Evolutionary conservation across 805 yeast species (phyloP), one percentile per base, ranked within the genome.

Genomic region (Myxozyma melibiosi): DNA sequence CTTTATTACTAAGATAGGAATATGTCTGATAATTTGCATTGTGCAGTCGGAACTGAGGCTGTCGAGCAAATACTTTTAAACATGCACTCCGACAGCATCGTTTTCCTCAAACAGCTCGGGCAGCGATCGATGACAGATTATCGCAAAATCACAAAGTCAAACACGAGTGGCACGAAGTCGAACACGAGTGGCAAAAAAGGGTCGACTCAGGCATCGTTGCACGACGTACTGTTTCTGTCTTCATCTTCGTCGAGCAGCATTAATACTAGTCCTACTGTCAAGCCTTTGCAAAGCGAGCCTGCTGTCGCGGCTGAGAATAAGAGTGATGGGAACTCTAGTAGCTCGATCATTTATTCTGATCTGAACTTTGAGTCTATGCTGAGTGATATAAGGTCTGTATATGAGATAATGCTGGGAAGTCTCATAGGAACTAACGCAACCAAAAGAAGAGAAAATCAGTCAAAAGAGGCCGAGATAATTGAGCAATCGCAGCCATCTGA

Each of bases 31-130:
- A 30, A 11, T 28, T 16, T 25, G 5, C 13, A 24, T 11, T 18
- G 6, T 7, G 14, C 25, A 50, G 58, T 44, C 31, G 56, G 56
- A 4, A 52, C 56, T 8, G 44, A 52, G 35, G 51, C 45, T 0
- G 24, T 44, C 6, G 14, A 20, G 11, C 51, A 52, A 16, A 40
- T 52, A 4, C 11, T 20, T 16, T 28, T 52, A 4, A 7, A 24
- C 14, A 18, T 52, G 24, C 31, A 34, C 11, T 51, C 51, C 6
- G 56, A 52, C 35, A 44, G 46, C n/a, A 45, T 52, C 4, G 41
- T 40, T 13, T 39, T 31, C 31, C 31, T 52, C 2, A 46, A 52
- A 35, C 46, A 46, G 25, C 41, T 52, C n/a, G 11, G 33, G 16
- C 35, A 14, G 22, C 41, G 47, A n/a, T 16, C 4, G 18, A 8